Percentiles rank a stretch among this genome's conserved stretches.
Conservation (phyloP, 768 basidiomycete genomes). For the Lentinula lateritia region DNA sequence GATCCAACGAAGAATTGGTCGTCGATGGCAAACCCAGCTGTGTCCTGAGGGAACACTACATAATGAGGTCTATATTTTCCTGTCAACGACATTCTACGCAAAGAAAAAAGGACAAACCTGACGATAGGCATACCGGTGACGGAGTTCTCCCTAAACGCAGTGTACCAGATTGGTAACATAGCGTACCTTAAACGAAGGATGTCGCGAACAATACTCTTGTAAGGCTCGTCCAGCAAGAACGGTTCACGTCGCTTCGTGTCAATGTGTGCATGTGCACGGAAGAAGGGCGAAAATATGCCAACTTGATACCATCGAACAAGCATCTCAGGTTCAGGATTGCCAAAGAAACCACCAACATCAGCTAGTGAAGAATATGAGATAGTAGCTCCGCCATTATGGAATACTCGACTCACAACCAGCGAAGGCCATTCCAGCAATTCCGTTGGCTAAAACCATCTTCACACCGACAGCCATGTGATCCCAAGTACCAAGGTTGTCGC, state of each 20-base stretch:
- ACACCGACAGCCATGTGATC: conserved; percentile 93
- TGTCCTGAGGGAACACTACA: conserved; percentile 86
- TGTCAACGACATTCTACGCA: too few relatives aligned
- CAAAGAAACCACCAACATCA: conserved; percentile 98
- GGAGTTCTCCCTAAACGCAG: conserved; percentile 88
- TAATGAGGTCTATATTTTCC: conserved; percentile 76
- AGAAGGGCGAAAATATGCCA: conserved; percentile 93
- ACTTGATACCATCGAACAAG: conserved; percentile 97
- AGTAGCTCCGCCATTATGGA: neutral
- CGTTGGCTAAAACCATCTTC: conserved; percentile 88
- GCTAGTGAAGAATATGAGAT: conserved; percentile 40
- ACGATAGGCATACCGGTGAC: conserved; percentile 78
- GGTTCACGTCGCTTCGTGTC: conserved; percentile 98
- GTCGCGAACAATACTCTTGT: conserved; percentile 76
- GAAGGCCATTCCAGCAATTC: conserved; percentile 88
- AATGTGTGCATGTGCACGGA: conserved; percentile 97
- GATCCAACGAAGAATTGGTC: conserved; percentile 92
- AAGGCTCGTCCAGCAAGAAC: conserved; percentile 85
- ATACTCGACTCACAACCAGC: conserved; percentile 67
- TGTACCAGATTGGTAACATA: conserved; percentile 93
- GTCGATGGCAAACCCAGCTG: conserved; percentile 80
- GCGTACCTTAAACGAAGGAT: conserved; percentile 78
- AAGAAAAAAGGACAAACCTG: conserved; percentile 41
- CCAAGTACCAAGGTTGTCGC: conserved; percentile 97
- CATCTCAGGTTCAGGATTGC: conserved; percentile 92